These are phyloP conservation scores for Peronospora destructor DNA, from an alignment of 352 stramenopile genomes.

Conservation along the genomic window DNA sequence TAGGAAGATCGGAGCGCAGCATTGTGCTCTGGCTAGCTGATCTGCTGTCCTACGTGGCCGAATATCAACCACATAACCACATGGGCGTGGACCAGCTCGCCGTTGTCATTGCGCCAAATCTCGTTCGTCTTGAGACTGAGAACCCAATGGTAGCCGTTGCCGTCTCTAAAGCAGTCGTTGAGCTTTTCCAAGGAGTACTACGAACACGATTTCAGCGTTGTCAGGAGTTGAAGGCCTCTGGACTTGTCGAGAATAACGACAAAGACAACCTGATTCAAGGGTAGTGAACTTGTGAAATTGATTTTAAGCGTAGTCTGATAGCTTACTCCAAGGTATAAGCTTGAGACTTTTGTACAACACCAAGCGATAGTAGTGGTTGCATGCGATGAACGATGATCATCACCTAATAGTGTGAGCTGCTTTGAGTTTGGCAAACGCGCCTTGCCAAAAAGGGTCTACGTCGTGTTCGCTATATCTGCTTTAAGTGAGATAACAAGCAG, in stretches of 20 bases:
- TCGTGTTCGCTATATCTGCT: constrained; percentile 1
- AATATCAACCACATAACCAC: constrained; percentile 68
- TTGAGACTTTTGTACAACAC: constrained; percentile 3
- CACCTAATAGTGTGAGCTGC: constrained; percentile 24
- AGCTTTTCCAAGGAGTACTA: constrained; percentile 59
- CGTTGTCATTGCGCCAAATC: constrained; percentile 86
- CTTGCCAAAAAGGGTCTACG: background rate
- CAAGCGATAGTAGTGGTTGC: constrained; percentile 4
- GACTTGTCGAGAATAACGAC: constrained; percentile 5
- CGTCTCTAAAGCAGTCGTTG: constrained; percentile 79
- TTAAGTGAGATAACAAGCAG: background rate
- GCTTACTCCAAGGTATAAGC: constrained; percentile 22
- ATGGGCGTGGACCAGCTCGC: constrained; percentile 88
- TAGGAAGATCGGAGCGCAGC: constrained; percentile 44
- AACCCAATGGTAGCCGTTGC: constrained; percentile 83
- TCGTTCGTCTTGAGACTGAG: constrained; percentile 79
- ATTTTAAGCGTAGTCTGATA: constrained; percentile 14
- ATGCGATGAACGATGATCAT: constrained; percentile 24
- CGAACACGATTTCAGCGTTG: constrained; percentile 29
- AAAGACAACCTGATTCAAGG: constrained; percentile 6
- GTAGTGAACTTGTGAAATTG: constrained; percentile 16
- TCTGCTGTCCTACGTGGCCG: constrained; percentile 61
- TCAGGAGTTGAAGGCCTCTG: constrained; percentile 17
- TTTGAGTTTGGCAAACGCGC: constrained; percentile 4
- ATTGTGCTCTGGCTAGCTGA: constrained; percentile 84